A percentile compares a stretch with the other conserved stretches of the same genome.
These are phyloP conservation scores for Neocatenulostroma microsporum DNA, from an alignment of 2,329 filamentous ascomycete genomes.

Conservation along the genomic window DNA sequence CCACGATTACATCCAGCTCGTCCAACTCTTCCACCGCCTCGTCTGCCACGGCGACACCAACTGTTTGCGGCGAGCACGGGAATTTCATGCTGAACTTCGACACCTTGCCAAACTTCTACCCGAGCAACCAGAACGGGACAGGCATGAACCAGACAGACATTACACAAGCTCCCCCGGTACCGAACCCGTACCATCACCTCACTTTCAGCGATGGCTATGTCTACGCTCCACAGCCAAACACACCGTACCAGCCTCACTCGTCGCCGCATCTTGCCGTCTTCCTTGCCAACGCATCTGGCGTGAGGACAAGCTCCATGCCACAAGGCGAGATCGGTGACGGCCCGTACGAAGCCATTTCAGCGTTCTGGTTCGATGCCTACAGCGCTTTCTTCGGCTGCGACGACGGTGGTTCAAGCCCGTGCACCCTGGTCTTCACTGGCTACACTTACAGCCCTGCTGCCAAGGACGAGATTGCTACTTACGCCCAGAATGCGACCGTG, in stretches of 20 bases:
- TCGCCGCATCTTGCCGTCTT: slow-evolving; percentile 43
- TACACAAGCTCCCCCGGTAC: slow-evolving; percentile 34
- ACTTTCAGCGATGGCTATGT: slow-evolving; percentile 45
- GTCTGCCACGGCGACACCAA: slow-evolving; percentile 16
- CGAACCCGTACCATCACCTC: slow-evolving; percentile 45
- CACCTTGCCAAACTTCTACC: slow-evolving; percentile 29
- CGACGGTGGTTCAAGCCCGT: slow-evolving; percentile 32
- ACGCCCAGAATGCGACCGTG: slow-evolving; percentile 34
- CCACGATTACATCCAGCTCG: slow-evolving; percentile 11
- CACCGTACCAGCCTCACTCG: slow-evolving; percentile 40
- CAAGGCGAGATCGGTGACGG: slow-evolving; percentile 44
- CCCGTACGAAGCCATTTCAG: slow-evolving; percentile 32
- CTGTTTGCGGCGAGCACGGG: slow-evolving; percentile 38
- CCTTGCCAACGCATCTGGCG: slow-evolving; percentile 29
- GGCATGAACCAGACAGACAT: slow-evolving; percentile 29
- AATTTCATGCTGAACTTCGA: slow-evolving; percentile 35
- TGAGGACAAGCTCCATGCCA: slow-evolving; percentile 15
- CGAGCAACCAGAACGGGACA: slow-evolving; percentile 22
- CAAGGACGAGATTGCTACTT: slow-evolving; percentile 30
- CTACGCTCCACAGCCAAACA: slow-evolving; percentile 39
- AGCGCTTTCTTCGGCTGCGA: slow-evolving; percentile 43
- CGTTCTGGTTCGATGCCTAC: slow-evolving; percentile 46
- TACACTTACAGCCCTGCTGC: slow-evolving; percentile 33
- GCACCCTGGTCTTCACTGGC: slow-evolving; percentile 39
- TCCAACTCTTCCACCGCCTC: slow-evolving; percentile 12